phyloP scores from a whole-genome alignment of 1,139 yeast species.

The Candida labiduridarum region DNA sequence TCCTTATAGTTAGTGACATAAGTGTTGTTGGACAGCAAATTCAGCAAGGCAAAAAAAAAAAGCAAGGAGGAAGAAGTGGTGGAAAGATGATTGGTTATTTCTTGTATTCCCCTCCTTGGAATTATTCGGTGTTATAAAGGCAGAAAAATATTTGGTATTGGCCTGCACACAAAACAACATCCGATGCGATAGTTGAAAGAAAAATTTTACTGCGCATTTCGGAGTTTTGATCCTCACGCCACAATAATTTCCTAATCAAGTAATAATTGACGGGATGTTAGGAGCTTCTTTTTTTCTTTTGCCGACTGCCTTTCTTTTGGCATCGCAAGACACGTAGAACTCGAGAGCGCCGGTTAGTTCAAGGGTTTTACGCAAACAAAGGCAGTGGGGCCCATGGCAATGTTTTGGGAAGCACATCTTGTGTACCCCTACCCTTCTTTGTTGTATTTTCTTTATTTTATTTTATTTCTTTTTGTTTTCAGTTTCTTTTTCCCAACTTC shows the following conservation, averaged over 20 bases:
- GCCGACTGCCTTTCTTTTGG: neutral
- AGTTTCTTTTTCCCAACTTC: too few species aligned
- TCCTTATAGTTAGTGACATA: slow-evolving; percentile 1
- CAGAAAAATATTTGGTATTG: slow-evolving; percentile 2
- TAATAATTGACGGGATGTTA: neutral
- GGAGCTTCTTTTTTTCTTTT: neutral
- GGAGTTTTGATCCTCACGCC: neutral
- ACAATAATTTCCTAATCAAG: neutral
- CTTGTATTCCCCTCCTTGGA: slow-evolving; percentile 1
- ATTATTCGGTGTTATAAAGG: neutral
- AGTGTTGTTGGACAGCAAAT: neutral
- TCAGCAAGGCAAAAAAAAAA: neutral
- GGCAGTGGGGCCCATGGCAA: too few species aligned
- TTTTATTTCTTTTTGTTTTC: too few species aligned
- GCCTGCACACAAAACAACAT: neutral
- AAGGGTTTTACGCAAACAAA: too few species aligned
- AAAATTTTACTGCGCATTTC: neutral
- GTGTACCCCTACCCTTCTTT: too few species aligned
- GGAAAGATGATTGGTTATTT: neutral
- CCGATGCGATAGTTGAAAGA: neutral
- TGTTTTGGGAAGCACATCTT: too few species aligned
- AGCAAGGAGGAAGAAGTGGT: neutral
- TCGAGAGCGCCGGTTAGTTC: too few species aligned
- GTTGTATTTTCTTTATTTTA: too few species aligned
- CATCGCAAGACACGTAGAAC: too few species aligned